Evolutionary conservation across 129 eudicot species (phyloP), one percentile per base, ranked within the genome.

Genomic region (Flaveria brownii): DNA sequence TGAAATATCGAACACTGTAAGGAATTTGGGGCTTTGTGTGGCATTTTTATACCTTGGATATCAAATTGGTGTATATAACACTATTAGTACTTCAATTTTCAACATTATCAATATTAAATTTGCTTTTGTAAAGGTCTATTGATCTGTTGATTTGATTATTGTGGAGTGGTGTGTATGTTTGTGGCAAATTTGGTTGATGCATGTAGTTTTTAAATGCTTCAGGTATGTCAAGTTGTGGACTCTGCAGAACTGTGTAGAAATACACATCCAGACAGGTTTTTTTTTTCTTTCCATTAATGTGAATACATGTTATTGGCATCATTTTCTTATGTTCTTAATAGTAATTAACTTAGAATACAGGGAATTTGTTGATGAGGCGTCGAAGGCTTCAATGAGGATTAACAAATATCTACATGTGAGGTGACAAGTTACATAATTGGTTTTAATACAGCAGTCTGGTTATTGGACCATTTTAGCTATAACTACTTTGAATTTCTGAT

Each of bases 321-420:
- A 1, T 9, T 41, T 13, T 11, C 61, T 20, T 61, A 25, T 63
- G 18, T 62, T 66, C 51, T 42, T 45, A 22, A 36, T 17, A 2
- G 41, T 80, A 55, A 72, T 76, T 11, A 67, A 64, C 77, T 67
- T 77, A 13, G 60, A 46, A 57, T 70, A 8, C 81, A 94, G 98
- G 84, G 97, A 91, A 12, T 94, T 82, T 78, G 96, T 91, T 41
- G 90, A 81, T 22, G 97, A 89, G 77, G 97, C 98, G 56, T 74
- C 68, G 74, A 83, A 85, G 80, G 98, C 98, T 39, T 86, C 97
- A 20, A 79, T 87, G 83, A 86, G 97, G 71, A 84, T 94, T 70
- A 86, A 87, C 47, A 93, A 88, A 78, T 93, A 90, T 85, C 81
- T 93, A 87, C 97, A 94, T 87, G 98, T 94, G 93, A 94, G 98